Percentiles rank a stretch among this genome's conserved stretches.
Evolutionary conservation across 2,329 filamentous ascomycete species (phyloP).

Genomic region (Septoria petroselini): DNA sequence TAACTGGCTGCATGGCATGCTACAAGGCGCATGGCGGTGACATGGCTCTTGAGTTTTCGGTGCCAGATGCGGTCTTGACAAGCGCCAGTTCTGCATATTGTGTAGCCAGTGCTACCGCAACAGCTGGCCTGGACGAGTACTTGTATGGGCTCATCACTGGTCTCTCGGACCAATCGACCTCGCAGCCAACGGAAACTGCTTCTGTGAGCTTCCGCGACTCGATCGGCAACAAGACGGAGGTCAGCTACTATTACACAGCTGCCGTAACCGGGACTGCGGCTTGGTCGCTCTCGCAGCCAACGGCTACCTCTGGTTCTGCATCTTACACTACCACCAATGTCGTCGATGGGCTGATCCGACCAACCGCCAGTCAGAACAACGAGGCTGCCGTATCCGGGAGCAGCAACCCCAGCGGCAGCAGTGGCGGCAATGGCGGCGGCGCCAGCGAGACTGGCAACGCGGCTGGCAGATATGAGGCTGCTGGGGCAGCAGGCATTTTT

Average conservation of each 20-base stretch:
- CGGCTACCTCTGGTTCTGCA: constrained; percentile 14
- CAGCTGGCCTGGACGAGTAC: constrained; percentile 24
- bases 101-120: constrained; percentile 29
- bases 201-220: constrained; percentile 26
- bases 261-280: constrained; percentile 30
- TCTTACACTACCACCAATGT: constrained; percentile 16
- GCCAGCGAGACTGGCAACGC: constrained; percentile 11
- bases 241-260: constrained; percentile 32
- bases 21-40: constrained; percentile 29
- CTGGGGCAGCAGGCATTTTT: constrained; percentile 22
- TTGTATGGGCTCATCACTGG: constrained; percentile 15
- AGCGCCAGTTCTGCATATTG: constrained; percentile 28
- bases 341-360: constrained; percentile 21
- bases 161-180: constrained; percentile 4
- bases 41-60: constrained; percentile 5
- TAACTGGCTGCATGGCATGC: constrained; percentile 28
- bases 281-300: constrained; percentile 26
- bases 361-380: no score
- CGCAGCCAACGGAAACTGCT: constrained; percentile 2
- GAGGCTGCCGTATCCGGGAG: constrained; percentile 14
- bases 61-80: constrained; percentile 10
- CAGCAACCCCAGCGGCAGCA: background rate
- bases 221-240: constrained; percentile 32
- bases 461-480: constrained; percentile 20
- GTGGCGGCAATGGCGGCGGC: constrained; percentile 8